These are phyloP conservation scores for Solanum stenotomum DNA, from an alignment of 257 asterid genomes.

Conservation along the genomic window DNA sequence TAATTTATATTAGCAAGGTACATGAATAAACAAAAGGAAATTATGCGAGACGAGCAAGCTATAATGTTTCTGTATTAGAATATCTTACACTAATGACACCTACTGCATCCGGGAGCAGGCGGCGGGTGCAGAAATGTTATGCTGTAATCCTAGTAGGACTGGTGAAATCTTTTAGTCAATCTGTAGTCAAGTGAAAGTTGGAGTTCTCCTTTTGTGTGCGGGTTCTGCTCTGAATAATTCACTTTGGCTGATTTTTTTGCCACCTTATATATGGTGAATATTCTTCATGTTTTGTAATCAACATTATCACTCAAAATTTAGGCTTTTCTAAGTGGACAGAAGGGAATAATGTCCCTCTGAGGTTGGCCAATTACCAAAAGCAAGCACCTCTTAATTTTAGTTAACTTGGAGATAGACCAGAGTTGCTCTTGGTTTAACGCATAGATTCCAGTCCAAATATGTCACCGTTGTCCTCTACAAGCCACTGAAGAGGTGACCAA, in stretches of 20 bases:
- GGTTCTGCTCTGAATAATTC: neutral
- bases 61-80: neutral
- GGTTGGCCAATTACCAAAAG: neutral
- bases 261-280: neutral
- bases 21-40: neutral
- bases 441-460: too few relatives aligned
- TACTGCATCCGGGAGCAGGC: neutral
- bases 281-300: neutral
- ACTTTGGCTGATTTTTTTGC: neutral
- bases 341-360: neutral
- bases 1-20: neutral
- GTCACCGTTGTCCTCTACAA: slow-evolving; percentile 83
- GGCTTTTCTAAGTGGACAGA: neutral
- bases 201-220: neutral
- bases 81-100: neutral
- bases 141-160: neutral
- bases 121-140: neutral
- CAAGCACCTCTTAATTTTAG: neutral
- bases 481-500: slow-evolving; percentile 60
- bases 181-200: neutral
- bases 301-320: neutral
- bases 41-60: neutral
- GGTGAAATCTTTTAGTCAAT: neutral
- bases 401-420: neutral
- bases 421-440: too few relatives aligned